Conservation (phyloP, 345 rosid genomes). For the Gossypium mustelinum region DNA sequence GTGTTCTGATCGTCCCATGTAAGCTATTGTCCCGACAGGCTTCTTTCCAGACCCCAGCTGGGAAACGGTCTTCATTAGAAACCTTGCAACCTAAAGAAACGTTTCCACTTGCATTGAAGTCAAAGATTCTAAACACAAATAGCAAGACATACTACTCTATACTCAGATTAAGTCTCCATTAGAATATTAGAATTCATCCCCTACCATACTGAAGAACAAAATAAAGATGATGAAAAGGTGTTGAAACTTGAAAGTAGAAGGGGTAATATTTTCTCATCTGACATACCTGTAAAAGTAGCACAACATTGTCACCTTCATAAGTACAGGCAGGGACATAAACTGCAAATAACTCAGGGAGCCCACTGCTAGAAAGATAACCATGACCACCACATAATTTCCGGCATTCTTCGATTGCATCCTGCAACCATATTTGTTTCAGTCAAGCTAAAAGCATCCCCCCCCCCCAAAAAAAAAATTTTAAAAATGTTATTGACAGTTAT, state of each 20-base stretch:
- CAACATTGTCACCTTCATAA: slow-evolving; percentile 95
- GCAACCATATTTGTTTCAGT: slow-evolving; percentile 20
- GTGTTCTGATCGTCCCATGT: slow-evolving; percentile 62
- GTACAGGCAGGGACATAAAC: slow-evolving; percentile 93
- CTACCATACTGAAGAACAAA: not conserved
- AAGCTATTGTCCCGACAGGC: slow-evolving; percentile 84
- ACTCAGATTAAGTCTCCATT: slow-evolving; percentile 2
- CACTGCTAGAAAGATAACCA: slow-evolving; percentile 89
- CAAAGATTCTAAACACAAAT: not conserved
- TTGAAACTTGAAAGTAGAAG: not conserved
- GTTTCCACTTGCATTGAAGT: not conserved
- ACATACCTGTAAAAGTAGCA: slow-evolving; percentile 80
- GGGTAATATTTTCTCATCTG: not conserved
- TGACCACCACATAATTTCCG: slow-evolving; percentile 98
- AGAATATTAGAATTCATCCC: not conserved
- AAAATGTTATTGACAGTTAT: not conserved
- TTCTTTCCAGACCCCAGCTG: slow-evolving; percentile 83
- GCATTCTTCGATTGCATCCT: slow-evolving; percentile 99
- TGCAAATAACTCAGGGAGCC: slow-evolving; percentile 96
- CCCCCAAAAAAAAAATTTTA: not conserved
- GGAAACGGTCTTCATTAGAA: slow-evolving; percentile 85
- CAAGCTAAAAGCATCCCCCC: not conserved
- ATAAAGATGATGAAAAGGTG: not conserved
- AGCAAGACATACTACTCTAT: not conserved
- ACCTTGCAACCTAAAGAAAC: slow-evolving; percentile 74